These are phyloP conservation scores for Penicillium glabrum DNA, from an alignment of 2,329 filamentous ascomycete genomes.

Conservation along the genomic window DNA sequence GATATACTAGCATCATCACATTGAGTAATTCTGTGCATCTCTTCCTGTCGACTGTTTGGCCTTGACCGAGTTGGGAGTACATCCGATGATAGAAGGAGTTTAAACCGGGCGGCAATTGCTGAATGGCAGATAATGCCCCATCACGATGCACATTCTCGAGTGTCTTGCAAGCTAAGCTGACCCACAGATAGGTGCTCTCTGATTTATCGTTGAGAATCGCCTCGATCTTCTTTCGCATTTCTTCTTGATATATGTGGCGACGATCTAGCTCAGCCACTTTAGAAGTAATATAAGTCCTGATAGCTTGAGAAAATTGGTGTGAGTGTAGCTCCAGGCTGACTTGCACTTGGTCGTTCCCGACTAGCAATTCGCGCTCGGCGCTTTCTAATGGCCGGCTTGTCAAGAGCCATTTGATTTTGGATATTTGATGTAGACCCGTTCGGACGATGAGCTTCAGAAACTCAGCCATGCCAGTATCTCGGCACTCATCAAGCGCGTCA, in stretches of 20 bases:
- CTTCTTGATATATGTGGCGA: constrained; percentile 10
- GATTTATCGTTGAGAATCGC: constrained; percentile 14
- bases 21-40: constrained; percentile 23
- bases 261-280: constrained; percentile 21
- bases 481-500: constrained; percentile 30
- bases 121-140: constrained; percentile 7
- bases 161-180: constrained; percentile 27
- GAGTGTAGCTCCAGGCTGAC: constrained; percentile 13
- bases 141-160: constrained; percentile 16
- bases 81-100: constrained; percentile 23
- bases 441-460: constrained; percentile 12
- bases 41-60: constrained; percentile 11
- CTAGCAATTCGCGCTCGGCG: constrained; percentile 20
- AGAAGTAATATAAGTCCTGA: constrained; percentile 19
- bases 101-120: constrained; percentile 22
- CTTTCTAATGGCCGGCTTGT: constrained; percentile 27
- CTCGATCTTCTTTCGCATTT: constrained; percentile 3
- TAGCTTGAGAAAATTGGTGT: constrained; percentile 14
- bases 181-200: constrained; percentile 28
- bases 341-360: constrained; percentile 18
- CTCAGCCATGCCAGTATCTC: constrained; percentile 13
- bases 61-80: constrained; percentile 19
- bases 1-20: constrained; percentile 24
- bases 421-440: constrained; percentile 15
- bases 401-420: constrained; percentile 29